Evolutionary conservation across 1,284 basidiomycete genomes (phyloP), one percentile per base, ranked within the genome.

Genomic region (Vanrija sp.): DNA sequence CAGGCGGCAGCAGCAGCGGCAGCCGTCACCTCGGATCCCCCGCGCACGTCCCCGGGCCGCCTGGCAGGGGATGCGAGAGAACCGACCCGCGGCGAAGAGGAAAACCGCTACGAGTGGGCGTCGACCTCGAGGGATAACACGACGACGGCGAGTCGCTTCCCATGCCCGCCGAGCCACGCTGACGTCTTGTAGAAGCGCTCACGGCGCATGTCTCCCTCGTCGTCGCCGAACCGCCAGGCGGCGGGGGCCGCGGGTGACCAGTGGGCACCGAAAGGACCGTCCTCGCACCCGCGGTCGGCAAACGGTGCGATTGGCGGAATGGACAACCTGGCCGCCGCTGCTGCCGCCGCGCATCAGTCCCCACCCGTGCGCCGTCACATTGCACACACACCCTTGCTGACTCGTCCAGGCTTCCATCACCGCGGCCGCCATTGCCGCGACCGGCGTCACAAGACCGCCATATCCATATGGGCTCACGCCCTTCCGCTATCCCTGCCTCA

Each of bases 391-490:
- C 31, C 3, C 4, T 27, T 35, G 25, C 23, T 27, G 45, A 46
- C 16, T 2, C 27, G 6, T n/a, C 31, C 14, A 35, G 24, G 25
- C 20, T 9, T 20, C 31, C 31, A 31, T 31, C 31, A 31, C 31
- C 15, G 31, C 38, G 18, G 38, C n/a, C n/a, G 38, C 38, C 19
- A 39, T 18, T n/a, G 38, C 38, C 1, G 38, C 38, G 19, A 20
- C 38, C n/a, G 38, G n/a, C n/a, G 15, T 31, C 31, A 31, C 31
- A 31, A 31, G 31, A 31, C 31, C 9, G n/a, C 53, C 60, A 20
- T 70, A 71, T 47, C 69, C 69, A 1, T 63, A 61, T 39, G 67
- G 67, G 43, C 41, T 69, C 6, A 66, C 64, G 37, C 67, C 69
- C 2, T 71, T 64, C 44, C 63, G 69, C 2, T 69, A 66, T 46